Evolutionary conservation across 345 rosid genomes (phyloP).

Genomic region (Kandelia obovata): DNA sequence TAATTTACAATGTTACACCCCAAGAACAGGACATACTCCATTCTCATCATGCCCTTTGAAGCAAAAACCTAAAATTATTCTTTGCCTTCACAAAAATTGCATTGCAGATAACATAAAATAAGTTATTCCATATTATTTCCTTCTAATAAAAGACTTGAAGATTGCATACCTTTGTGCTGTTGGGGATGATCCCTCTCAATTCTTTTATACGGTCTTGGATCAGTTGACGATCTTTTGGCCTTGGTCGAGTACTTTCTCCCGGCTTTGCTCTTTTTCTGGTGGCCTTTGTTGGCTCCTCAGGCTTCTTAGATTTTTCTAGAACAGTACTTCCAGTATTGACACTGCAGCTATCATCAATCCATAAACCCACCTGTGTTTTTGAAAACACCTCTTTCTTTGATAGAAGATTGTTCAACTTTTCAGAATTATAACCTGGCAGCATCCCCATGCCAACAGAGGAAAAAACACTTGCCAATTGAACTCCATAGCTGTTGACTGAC

Average conservation of each 20-base stretch:
- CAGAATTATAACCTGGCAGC: constrained; percentile 23
- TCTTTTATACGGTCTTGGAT: constrained; percentile 90
- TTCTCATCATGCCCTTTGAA: too few species aligned
- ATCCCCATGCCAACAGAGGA: constrained; percentile 29
- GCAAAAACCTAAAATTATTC: too few species aligned
- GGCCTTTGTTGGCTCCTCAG: constrained; percentile 50
- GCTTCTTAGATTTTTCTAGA: constrained; percentile 34
- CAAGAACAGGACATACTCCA: too few species aligned
- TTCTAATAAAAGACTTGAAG: constrained; percentile 1
- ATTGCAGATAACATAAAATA: too few species aligned
- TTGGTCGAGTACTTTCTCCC: constrained; percentile 81
- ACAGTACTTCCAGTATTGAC: constrained; percentile 41
- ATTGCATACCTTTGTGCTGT: constrained; percentile 66
- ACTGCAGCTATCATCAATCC: constrained; percentile 79
- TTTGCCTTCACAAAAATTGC: too few species aligned
- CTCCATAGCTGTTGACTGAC: constrained; percentile 21
- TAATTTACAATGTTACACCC: too few species aligned
- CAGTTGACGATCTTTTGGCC: constrained; percentile 95
- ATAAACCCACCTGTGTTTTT: constrained; percentile 50
- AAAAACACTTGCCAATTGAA: constrained; percentile 22
- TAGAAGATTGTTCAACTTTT: constrained; percentile 21
- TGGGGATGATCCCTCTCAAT: constrained; percentile 78
- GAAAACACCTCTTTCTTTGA: constrained; percentile 28
- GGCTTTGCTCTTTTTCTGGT: constrained; percentile 68
- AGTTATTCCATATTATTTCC: neutral